phyloP scores from a whole-genome alignment of 2,329 filamentous ascomycete species.

The Sordariomycetes sp. region DNA sequence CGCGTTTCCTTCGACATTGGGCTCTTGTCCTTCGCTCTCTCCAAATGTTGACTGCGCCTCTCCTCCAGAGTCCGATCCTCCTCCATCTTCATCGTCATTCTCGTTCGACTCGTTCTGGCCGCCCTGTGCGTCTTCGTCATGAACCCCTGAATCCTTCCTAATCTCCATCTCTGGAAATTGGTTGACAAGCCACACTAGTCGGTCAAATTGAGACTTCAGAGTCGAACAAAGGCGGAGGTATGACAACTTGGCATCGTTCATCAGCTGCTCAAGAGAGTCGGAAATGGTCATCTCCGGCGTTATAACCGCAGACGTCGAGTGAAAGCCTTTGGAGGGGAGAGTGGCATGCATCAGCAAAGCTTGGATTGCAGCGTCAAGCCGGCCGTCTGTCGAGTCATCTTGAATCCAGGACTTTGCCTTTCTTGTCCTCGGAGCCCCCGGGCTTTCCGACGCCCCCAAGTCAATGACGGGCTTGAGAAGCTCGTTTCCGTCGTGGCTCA shows the following conservation, averaged over 20 bases:
- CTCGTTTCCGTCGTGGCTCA: neutral
- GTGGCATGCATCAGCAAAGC: neutral
- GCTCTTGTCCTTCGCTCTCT: neutral
- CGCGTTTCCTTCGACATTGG: neutral
- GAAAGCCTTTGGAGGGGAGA: neutral
- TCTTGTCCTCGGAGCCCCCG: neutral
- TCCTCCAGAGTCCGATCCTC: neutral
- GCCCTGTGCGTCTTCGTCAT: neutral
- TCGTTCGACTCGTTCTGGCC: neutral
- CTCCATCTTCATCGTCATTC: neutral
- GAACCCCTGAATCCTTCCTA: neutral
- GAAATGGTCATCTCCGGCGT: neutral
- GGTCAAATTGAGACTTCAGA: slow-evolving; percentile 11
- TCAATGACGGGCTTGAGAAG: neutral
- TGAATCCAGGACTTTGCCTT: neutral
- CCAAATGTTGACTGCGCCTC: neutral
- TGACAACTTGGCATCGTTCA: slow-evolving; percentile 1
- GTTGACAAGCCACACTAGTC: slow-evolving; percentile 10
- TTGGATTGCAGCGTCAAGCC: neutral
- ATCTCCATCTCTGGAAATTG: slow-evolving; percentile 1
- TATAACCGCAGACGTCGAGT: neutral
- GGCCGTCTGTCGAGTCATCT: neutral
- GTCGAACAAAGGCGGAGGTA: slow-evolving; percentile 1
- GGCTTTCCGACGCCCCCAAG: neutral
- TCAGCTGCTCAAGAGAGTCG: neutral